Evolutionary conservation across 2,329 filamentous ascomycete species (phyloP).

Genomic region (Apiospora sp.): DNA sequence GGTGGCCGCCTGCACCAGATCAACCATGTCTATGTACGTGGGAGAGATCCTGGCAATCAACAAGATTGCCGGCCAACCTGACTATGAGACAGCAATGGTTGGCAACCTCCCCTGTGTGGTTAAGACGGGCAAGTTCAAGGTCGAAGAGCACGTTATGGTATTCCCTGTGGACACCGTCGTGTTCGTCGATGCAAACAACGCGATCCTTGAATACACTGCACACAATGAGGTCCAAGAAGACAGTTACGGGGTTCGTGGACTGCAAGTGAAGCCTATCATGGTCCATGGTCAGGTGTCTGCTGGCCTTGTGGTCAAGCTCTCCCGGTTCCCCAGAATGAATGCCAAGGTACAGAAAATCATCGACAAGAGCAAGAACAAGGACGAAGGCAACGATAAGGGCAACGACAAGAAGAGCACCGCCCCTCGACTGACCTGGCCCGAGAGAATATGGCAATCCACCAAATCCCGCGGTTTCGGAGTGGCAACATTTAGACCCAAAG

Average conservation of each 20-base stretch:
- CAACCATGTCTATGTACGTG: not conserved
- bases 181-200: not conserved
- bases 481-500: not conserved
- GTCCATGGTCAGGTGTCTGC: slow-evolving; percentile 6
- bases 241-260: not conserved
- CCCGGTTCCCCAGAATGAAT: not conserved
- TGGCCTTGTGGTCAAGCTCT: slow-evolving; percentile 17
- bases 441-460: not conserved
- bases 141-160: slow-evolving; percentile 6
- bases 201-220: not conserved
- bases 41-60: slow-evolving; percentile 4
- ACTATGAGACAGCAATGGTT: not conserved
- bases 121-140: not conserved
- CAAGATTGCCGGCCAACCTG: not conserved
- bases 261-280: slow-evolving; percentile 16
- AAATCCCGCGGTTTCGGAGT: not conserved
- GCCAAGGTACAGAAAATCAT: not conserved
- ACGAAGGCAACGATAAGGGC: no score
- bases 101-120: slow-evolving; percentile 5
- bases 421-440: no score
- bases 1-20: not conserved
- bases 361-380: not conserved
- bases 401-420: not conserved
- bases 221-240: not conserved
- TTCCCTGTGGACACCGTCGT: slow-evolving; percentile 6